Evolutionary conservation across 2,329 filamentous ascomycete genomes (phyloP).

Genomic region (Alternaria infectoria): DNA sequence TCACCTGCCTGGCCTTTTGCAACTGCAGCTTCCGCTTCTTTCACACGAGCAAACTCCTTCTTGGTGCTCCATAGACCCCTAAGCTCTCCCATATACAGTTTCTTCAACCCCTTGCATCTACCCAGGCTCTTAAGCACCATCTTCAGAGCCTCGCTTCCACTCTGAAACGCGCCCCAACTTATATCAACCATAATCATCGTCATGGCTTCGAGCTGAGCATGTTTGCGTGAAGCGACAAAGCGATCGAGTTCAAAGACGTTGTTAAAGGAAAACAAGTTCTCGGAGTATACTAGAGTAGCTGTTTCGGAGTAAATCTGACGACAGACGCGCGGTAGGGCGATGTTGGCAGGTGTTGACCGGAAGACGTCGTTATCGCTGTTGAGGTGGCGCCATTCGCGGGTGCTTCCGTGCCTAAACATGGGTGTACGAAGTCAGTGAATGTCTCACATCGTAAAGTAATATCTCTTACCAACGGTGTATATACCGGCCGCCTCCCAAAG

Average conservation of each 20-base stretch:
- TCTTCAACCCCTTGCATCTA: background rate
- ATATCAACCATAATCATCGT: background rate
- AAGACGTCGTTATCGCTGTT: background rate
- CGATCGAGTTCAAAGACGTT: no score
- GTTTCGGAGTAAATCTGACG: background rate
- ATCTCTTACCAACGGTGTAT: background rate
- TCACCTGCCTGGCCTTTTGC: background rate
- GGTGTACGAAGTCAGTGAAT: background rate
- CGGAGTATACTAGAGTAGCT: background rate
- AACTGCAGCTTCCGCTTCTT: background rate
- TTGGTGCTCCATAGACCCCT: background rate
- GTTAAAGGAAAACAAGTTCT: background rate
- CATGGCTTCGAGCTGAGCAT: background rate
- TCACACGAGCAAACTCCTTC: background rate
- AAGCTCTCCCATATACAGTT: background rate
- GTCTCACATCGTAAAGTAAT: background rate
- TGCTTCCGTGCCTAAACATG: background rate
- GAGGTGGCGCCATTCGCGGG: background rate
- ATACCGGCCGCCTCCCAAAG: background rate
- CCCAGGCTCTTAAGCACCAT: background rate
- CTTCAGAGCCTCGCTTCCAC: background rate
- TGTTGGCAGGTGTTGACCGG: background rate
- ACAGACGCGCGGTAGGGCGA: background rate
- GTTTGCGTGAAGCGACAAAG: background rate
- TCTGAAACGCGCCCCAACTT: background rate